phyloP scores from a whole-genome alignment of 192 early-diverging fungal species.

The Podila horticola region DNA sequence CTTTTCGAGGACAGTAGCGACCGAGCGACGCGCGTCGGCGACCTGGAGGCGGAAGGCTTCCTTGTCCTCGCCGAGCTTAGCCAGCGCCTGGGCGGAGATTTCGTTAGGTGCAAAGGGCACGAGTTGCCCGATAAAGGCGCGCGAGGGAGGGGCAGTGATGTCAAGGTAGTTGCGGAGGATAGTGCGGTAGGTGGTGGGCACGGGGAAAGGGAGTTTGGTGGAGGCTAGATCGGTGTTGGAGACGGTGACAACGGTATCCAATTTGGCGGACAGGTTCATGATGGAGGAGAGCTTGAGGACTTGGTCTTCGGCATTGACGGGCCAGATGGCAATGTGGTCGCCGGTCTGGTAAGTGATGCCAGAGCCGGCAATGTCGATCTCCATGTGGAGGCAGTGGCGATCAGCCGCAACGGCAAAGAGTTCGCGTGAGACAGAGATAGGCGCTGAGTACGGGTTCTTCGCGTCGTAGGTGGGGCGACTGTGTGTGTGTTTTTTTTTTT shows the following conservation, averaged over 20 bases:
- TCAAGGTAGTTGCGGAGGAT: conserved; percentile 94
- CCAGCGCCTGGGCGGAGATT: conserved; percentile 60
- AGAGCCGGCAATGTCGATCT: conserved; percentile 87
- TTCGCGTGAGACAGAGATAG: conserved; percentile 68
- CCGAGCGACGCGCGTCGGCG: conserved; percentile 69
- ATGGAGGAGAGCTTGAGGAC: conserved; percentile 72
- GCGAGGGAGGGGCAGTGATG: conserved; percentile 77
- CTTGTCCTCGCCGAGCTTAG: conserved; percentile 71
- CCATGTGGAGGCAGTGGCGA: conserved; percentile 92
- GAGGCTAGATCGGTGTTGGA: conserved; percentile 79
- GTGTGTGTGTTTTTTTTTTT: too few relatives aligned
- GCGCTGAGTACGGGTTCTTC: conserved; percentile 87
- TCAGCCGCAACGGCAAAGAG: conserved; percentile 73
- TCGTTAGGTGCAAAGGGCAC: conserved; percentile 67
- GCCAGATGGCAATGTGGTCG: conserved; percentile 95
- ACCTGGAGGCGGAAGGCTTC: conserved; percentile 72
- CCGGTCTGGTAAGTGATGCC: conserved; percentile 90
- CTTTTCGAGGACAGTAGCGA: conserved; percentile 80
- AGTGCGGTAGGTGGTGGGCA: conserved; percentile 86
- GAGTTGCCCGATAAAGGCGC: conserved; percentile 72
- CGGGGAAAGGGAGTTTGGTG: conserved; percentile 89
- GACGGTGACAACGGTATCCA: conserved; percentile 76
- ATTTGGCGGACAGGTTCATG: conserved; percentile 68
- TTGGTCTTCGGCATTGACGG: conserved; percentile 84
- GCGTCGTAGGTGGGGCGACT: conserved; percentile 76